Base-by-base conservation (phyloP, 768 basidiomycete genomes). In the Rossbeevera mucosa region DNA sequence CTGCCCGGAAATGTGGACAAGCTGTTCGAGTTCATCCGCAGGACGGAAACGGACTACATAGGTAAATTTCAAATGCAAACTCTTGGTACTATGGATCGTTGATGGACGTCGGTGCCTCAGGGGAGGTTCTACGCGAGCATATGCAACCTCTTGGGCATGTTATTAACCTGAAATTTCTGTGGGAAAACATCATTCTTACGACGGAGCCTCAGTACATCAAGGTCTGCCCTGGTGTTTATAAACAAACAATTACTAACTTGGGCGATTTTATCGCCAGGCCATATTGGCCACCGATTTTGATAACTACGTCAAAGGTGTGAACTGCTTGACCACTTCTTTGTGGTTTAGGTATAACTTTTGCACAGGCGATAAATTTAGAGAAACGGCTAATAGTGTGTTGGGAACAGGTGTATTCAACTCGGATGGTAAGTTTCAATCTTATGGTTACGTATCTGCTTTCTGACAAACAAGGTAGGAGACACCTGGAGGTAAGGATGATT, bases 401-500 rank as follows among this genome's bases (percentile, higher is more conserved):
- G 80, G 80, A 14, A 74, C 70, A 0, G 82, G 82, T 6, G 74
- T 83, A 6, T 82, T 83, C 64, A 82, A 80, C 54, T 74, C 77
- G 2, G 78, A 80, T 59, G 77, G 78, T 74, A 50, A 48, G 66
- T 14, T 7, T 22, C 21, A 11, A 18, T 20, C 14, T 38, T 14
- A 16, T 51, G 16, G 4, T 45, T 5, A 47, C 5, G 16, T 13
- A 26, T 13, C 49, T 28, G 18, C 4, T 42, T 9, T 30, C 50
- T 54, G 28, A 66, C 26, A 25, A 24, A 30, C 22, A 40, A 24
- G 8, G 25, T 45, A 83, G 83, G 83, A n/a, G 81, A 85, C 1
- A 74, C 80, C 66, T 88, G 86, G 86, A 88, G 82, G 82, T 85
- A 59, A 54, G 76, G 22, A 43, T 25, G 22, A 33, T 18, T 8